Evolutionary conservation across 148 eudicot species (phyloP).

Genomic region (Vaccinium macrocarpon): DNA sequence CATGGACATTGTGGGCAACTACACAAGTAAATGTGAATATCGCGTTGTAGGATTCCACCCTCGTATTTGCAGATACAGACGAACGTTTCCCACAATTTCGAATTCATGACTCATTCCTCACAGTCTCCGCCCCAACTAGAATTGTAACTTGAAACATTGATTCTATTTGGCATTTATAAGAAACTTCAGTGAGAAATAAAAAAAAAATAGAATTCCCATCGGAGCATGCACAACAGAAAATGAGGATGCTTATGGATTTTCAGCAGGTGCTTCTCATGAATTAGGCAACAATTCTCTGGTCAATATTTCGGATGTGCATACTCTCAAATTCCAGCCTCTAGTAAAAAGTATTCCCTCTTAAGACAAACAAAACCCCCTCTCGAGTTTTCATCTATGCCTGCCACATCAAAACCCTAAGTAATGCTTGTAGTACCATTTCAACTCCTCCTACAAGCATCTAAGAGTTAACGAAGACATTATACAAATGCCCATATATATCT

Average conservation of each 20-base stretch:
- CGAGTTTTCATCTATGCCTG: background rate
- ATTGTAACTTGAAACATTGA: background rate
- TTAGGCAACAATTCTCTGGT: background rate
- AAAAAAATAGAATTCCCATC: background rate
- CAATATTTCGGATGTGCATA: background rate
- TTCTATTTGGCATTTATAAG: background rate
- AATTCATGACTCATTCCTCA: background rate
- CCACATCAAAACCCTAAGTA: background rate
- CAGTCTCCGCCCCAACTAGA: background rate
- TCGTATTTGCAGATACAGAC: background rate
- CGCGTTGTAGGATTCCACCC: background rate
- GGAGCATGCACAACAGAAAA: background rate
- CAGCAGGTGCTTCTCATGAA: background rate
- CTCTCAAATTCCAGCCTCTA: background rate
- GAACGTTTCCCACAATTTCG: background rate
- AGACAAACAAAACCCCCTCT: background rate
- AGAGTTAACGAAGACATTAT: conserved; percentile 29
- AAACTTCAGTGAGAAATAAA: background rate
- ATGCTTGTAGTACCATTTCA: background rate
- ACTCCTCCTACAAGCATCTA: conserved; percentile 11
- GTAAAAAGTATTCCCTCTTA: background rate
- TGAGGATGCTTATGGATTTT: background rate
- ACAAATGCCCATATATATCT: conserved; percentile 67
- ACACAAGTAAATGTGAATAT: background rate
- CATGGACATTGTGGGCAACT: background rate